Percentiles rank a stretch among this genome's conserved stretches.
Evolutionary conservation across 2,329 filamentous ascomycete genomes (phyloP).

Genomic region (Piedraia hortae): DNA sequence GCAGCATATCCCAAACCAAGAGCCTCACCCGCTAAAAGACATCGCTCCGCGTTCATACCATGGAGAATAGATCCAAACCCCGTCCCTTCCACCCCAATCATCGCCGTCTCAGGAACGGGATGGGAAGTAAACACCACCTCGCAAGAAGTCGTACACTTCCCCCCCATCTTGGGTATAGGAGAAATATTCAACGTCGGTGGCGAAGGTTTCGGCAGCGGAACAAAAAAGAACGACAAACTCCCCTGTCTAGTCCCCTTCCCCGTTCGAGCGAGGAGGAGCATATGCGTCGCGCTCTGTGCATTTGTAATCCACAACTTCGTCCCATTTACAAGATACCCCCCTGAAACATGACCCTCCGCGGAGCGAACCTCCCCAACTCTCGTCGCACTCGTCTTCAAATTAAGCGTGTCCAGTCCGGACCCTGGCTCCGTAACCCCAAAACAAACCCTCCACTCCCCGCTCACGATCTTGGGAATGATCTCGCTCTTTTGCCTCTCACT

Average conservation of each 20-base stretch:
- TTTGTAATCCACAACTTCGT: slow-evolving; percentile 83
- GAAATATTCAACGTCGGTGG: slow-evolving; percentile 36
- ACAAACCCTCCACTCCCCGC: slow-evolving; percentile 42
- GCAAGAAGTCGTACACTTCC: slow-evolving; percentile 56
- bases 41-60: slow-evolving; percentile 23
- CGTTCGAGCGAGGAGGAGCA: slow-evolving; percentile 59
- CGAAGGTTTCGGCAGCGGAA: slow-evolving; percentile 34
- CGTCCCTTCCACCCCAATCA: slow-evolving; percentile 45
- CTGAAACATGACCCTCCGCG: slow-evolving; percentile 24
- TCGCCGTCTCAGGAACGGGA: slow-evolving; percentile 29
- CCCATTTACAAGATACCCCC: slow-evolving; percentile 37
- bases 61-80: slow-evolving; percentile 42
- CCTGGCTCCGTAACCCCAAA: slow-evolving; percentile 73
- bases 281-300: slow-evolving; percentile 55
- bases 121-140: slow-evolving; percentile 75
- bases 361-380: no score
- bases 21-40: slow-evolving; percentile 40
- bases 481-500: slow-evolving; percentile 32
- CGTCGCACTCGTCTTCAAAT: slow-evolving; percentile 36
- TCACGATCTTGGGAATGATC: slow-evolving; percentile 43
- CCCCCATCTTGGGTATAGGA: slow-evolving; percentile 65
- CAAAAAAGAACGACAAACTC: slow-evolving; percentile 55
- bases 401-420: slow-evolving; percentile 50
- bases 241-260: slow-evolving; percentile 46
- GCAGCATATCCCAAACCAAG: slow-evolving; percentile 53